A percentile compares a stretch with the other conserved stretches of the same genome.
phyloP scores from a whole-genome alignment of 371 early-diverging fungal genomes.

The Cokeromyces recurvatus region DNA sequence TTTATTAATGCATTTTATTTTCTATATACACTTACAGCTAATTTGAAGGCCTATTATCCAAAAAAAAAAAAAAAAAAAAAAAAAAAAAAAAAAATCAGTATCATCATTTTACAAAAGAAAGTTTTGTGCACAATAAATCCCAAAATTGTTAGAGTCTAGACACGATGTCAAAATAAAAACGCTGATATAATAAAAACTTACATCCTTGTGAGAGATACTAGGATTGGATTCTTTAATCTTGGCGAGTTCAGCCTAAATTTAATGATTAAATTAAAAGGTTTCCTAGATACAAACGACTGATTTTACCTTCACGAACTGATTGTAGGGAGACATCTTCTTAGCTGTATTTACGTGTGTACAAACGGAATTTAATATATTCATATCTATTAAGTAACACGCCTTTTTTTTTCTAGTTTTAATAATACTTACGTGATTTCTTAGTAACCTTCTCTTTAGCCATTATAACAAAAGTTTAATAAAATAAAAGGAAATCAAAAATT shows the following conservation, averaged over 20 bases:
- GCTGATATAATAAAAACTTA: too few relatives aligned
- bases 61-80: conserved; percentile 1
- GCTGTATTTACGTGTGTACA: background rate
- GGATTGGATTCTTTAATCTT: conserved; percentile 59
- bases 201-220: conserved; percentile 58
- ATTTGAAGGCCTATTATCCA: conserved; percentile 34
- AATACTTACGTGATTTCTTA: conserved; percentile 24
- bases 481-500: too few relatives aligned
- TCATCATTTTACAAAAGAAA: background rate
- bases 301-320: conserved; percentile 65
- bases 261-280: background rate
- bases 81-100: background rate
- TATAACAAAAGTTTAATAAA: conserved; percentile 8
- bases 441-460: conserved; percentile 26
- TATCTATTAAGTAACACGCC: conserved; percentile 3
- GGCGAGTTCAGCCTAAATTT: conserved; percentile 50
- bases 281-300: background rate
- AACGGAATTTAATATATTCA: background rate
- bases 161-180: too few relatives aligned
- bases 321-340: conserved; percentile 59
- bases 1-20: too few relatives aligned
- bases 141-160: too few relatives aligned
- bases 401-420: background rate
- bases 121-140: too few relatives aligned
- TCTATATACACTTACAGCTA: conserved; percentile 29